phyloP scores from a whole-genome alignment of 495 filamentous ascomycete species.

The Platismatia glauca region DNA sequence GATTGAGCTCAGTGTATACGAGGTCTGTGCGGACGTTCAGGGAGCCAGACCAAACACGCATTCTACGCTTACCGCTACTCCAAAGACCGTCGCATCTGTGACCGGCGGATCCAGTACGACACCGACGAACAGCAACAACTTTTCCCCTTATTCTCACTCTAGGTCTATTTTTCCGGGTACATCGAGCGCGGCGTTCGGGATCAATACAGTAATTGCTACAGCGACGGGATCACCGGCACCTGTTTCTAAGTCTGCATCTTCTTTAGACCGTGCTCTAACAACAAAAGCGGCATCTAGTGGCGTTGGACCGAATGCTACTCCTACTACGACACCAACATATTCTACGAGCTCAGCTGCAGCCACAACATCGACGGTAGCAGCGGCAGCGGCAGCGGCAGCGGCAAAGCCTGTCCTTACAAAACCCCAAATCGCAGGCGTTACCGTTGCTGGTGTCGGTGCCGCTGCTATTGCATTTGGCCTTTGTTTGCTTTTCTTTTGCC shows the following conservation, averaged over 20 bases:
- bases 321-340: constrained; percentile 2
- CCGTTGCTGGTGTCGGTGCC: constrained; percentile 21
- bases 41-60: constrained; percentile 21
- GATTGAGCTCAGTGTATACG: constrained; percentile 11
- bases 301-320: not conserved
- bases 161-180: constrained; percentile 6
- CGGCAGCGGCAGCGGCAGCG: not conserved
- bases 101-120: not conserved
- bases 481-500: constrained; percentile 18
- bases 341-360: constrained; percentile 10
- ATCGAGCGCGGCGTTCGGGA: constrained; percentile 12
- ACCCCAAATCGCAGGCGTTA: constrained; percentile 24
- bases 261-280: not conserved
- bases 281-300: constrained; percentile 3
- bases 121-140: not conserved
- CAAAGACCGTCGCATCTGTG: not conserved
- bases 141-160: not conserved
- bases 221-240: not conserved
- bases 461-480: constrained; percentile 21
- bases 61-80: constrained; percentile 19
- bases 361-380: constrained; percentile 8
- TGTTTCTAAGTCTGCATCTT: not conserved
- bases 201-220: constrained; percentile 3
- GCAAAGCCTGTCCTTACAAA: constrained; percentile 18
- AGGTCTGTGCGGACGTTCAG: constrained; percentile 14